Conservation (phyloP, 2,329 filamentous ascomycete genomes). For the Xylaria sp. region DNA sequence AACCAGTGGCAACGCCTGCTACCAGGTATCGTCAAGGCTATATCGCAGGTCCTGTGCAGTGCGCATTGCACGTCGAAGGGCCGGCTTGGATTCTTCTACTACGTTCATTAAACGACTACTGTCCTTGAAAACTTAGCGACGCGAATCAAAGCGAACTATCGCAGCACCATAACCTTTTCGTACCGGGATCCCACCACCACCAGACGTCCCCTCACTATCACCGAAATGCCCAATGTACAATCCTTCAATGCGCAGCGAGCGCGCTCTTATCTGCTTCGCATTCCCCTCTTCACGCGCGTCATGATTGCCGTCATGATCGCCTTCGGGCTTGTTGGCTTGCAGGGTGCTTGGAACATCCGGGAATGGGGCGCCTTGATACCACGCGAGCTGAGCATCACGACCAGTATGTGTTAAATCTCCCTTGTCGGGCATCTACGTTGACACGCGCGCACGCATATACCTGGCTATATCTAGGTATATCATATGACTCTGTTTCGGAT, state of each 20-base stretch:
- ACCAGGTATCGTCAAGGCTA: background rate
- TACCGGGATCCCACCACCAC: background rate
- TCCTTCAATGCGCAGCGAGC: slow-evolving; percentile 74
- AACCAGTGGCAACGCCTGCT: background rate
- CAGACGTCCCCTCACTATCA: background rate
- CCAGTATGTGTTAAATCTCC: slow-evolving; percentile 17
- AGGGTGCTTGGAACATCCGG: slow-evolving; percentile 72
- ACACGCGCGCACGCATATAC: background rate
- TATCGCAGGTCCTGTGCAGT: background rate
- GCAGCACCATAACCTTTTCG: background rate
- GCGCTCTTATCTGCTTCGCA: slow-evolving; percentile 79
- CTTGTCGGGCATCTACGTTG: background rate
- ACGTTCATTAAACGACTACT: background rate
- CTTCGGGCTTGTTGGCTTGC: slow-evolving; percentile 73
- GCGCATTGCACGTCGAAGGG: background rate
- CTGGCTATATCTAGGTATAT: background rate
- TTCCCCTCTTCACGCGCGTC: slow-evolving; percentile 85
- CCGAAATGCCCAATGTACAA: slow-evolving; percentile 45
- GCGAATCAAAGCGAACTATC: background rate
- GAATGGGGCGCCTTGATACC: slow-evolving; percentile 83
- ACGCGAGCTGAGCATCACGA: slow-evolving; percentile 68
- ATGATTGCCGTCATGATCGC: slow-evolving; percentile 69
- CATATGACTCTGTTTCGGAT: background rate
- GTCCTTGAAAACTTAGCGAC: background rate
- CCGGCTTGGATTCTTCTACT: background rate